phyloP scores from a whole-genome alignment of 2,329 filamentous ascomycete genomes.

The Exophiala mesophila region DNA sequence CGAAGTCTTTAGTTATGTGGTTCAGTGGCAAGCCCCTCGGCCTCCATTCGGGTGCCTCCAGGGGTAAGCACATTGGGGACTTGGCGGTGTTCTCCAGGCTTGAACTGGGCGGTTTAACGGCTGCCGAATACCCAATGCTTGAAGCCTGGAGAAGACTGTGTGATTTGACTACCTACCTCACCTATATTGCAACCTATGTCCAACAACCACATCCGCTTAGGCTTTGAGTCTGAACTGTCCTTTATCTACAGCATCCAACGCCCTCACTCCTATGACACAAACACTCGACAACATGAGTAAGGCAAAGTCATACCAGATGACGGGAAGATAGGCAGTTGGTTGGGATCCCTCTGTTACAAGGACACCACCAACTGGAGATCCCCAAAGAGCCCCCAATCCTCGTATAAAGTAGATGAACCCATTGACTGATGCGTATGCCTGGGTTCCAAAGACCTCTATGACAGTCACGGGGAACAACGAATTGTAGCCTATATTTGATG shows the following conservation, averaged over 20 bases:
- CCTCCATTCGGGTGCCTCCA: no score
- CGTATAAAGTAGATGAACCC: conserved; percentile 37
- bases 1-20: no score
- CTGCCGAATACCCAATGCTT: no score
- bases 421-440: conserved; percentile 36
- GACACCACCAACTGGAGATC: conserved; percentile 34
- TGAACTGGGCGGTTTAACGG: no score
- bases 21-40: no score
- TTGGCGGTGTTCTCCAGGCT: no score
- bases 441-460: conserved; percentile 36
- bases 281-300: conserved; percentile 25
- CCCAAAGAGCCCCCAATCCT: conserved; percentile 35
- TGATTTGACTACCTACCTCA: no score
- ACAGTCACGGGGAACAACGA: conserved; percentile 38
- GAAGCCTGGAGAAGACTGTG: no score
- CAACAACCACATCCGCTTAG: no score
- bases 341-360: conserved; percentile 24
- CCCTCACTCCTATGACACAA: conserved; percentile 25
- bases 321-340: conserved; percentile 24
- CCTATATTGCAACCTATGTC: no score
- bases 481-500: conserved; percentile 34
- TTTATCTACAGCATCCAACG: conserved; percentile 25
- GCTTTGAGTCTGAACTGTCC: conserved; percentile 23
- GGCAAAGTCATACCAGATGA: conserved; percentile 28
- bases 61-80: no score